These are phyloP conservation scores for Globisporangium heterothallicum DNA, from an alignment of 352 stramenopile species.

Conservation along the genomic window DNA sequence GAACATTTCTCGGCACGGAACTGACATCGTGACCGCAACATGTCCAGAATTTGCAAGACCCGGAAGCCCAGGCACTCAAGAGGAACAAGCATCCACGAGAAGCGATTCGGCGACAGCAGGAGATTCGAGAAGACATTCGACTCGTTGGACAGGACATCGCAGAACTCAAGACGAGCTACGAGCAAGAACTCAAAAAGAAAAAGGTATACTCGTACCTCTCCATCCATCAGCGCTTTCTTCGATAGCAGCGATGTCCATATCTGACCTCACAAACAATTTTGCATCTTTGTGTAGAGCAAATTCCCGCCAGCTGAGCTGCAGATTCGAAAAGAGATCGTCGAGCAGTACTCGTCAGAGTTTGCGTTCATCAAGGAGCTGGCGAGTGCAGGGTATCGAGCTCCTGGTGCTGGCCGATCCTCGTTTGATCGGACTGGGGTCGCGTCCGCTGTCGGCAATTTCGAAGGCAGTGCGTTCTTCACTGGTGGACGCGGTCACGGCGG, in stretches of 20 bases:
- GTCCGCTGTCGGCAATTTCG: constrained; percentile 49
- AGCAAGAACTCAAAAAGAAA: constrained; percentile 78
- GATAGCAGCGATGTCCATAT: not conserved
- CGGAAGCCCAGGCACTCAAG: constrained; percentile 46
- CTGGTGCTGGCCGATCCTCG: constrained; percentile 23
- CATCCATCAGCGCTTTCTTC: too few relatives aligned
- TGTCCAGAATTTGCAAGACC: constrained; percentile 75
- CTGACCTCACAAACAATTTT: not conserved
- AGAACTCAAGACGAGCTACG: constrained; percentile 64
- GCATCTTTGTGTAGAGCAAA: constrained; percentile 44
- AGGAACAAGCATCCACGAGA: constrained; percentile 71
- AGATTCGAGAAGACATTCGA: constrained; percentile 77
- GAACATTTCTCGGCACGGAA: too few relatives aligned
- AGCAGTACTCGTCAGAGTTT: constrained; percentile 76
- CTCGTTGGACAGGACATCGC: constrained; percentile 67
- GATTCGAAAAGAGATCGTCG: constrained; percentile 75
- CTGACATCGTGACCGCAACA: too few relatives aligned
- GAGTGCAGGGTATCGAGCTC: constrained; percentile 47
- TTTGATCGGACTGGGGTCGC: constrained; percentile 43
- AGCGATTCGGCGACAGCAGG: constrained; percentile 71
- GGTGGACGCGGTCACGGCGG: constrained; percentile 18
- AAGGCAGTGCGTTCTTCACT: constrained; percentile 59
- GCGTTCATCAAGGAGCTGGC: constrained; percentile 75
- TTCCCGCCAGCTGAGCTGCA: constrained; percentile 65
- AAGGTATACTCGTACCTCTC: constrained; percentile 38